These are phyloP conservation scores for Polytrichum commune DNA, from an alignment of 225 moss, liverwort and hornwort species.

Conservation along the genomic window DNA sequence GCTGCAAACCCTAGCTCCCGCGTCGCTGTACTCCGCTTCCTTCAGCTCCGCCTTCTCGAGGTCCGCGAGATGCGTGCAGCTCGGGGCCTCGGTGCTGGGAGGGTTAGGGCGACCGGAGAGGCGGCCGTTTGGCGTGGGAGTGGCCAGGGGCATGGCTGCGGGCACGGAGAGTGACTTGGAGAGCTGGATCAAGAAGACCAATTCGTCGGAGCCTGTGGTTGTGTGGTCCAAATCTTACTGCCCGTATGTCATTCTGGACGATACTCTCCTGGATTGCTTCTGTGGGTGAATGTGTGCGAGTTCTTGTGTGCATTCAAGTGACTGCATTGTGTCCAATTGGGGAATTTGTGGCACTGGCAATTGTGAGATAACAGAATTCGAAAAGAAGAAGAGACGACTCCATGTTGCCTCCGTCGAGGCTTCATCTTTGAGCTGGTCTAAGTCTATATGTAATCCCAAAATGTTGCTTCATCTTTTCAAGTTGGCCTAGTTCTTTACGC, in stretches of 20 bases:
- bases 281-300: too few species aligned
- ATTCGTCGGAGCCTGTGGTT: constrained; percentile 41
- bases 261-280: too few species aligned
- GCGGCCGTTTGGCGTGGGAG: constrained; percentile 9
- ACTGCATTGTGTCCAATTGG: too few species aligned
- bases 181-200: constrained; percentile 33
- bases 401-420: too few species aligned
- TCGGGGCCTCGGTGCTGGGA: constrained; percentile 16
- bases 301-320: too few species aligned
- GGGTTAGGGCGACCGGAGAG: constrained; percentile 9
- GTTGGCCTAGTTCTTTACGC: too few species aligned
- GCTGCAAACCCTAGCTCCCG: constrained; percentile 15
- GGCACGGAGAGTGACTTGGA: constrained; percentile 41
- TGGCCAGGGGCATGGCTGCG: constrained; percentile 33
- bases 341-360: too few species aligned
- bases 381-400: too few species aligned
- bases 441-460: too few species aligned
- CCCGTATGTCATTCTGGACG: constrained; percentile 29
- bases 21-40: constrained; percentile 8
- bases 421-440: too few species aligned
- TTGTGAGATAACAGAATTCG: too few species aligned
- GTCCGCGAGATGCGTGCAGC: constrained; percentile 12
- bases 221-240: constrained; percentile 53
- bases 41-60: background rate
- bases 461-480: too few species aligned